A percentile compares a stretch with the other conserved stretches of the same genome.
These are phyloP conservation scores for Calvatia gigantea DNA, from an alignment of 768 basidiomycete genomes.

Conservation along the genomic window DNA sequence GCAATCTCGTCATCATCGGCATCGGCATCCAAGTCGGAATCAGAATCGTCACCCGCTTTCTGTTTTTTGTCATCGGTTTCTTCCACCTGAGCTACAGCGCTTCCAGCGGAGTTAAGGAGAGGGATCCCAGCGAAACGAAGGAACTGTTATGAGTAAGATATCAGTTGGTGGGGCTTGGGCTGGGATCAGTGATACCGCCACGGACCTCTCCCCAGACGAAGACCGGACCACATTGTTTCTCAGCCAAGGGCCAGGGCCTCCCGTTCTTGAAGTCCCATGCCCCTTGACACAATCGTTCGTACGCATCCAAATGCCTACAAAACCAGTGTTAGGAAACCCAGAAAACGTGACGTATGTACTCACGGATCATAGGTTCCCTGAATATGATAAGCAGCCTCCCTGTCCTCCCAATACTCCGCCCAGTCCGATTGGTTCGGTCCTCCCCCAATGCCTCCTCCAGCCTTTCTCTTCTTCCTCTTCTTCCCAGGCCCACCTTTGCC, in stretches of 20 bases:
- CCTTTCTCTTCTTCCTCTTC: slow-evolving; percentile 18
- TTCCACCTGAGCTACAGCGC: not conserved
- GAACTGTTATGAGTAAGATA: not conserved
- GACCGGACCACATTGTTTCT: slow-evolving; percentile 31
- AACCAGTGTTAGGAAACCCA: slow-evolving; percentile 6
- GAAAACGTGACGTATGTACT: slow-evolving; percentile 19
- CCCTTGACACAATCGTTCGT: slow-evolving; percentile 53
- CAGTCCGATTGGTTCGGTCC: slow-evolving; percentile 33
- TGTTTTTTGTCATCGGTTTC: not conserved
- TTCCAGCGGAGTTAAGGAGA: slow-evolving; percentile 1
- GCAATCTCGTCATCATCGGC: slow-evolving; percentile 6
- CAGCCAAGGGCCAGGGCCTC: slow-evolving; percentile 34
- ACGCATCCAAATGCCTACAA: slow-evolving; percentile 33
- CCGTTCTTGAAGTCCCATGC: slow-evolving; percentile 51
- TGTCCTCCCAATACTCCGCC: slow-evolving; percentile 73
- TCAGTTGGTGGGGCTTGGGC: not conserved
- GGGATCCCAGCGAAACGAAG: slow-evolving; percentile 11
- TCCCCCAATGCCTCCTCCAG: slow-evolving; percentile 7
- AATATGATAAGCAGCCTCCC: slow-evolving; percentile 42
- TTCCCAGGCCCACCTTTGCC: slow-evolving; percentile 8
- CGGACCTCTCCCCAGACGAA: slow-evolving; percentile 66
- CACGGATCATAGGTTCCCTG: slow-evolving; percentile 46
- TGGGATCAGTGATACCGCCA: not conserved
- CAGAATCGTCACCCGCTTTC: slow-evolving; percentile 6
- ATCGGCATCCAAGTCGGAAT: not conserved